Evolutionary conservation across 2,329 filamentous ascomycete genomes (phyloP).

Genomic region (Fusarium circinatum): DNA sequence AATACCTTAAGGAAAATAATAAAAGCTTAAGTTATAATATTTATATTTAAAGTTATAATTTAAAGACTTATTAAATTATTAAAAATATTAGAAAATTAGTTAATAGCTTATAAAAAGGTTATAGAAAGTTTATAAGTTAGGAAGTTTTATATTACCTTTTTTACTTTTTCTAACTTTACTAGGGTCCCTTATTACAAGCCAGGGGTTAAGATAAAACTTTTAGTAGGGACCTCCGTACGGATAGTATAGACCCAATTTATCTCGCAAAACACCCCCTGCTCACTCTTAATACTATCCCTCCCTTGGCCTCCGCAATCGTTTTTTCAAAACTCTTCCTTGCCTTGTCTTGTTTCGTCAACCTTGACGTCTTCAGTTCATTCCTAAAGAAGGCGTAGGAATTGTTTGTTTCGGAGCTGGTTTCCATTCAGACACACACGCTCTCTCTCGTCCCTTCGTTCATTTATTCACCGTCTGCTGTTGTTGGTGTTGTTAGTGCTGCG

Average conservation of each 20-base stretch:
- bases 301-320: constrained; percentile 14
- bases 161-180: too few relatives aligned
- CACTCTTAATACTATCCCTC: constrained; percentile 20
- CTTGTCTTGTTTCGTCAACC: constrained; percentile 21
- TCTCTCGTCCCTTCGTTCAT: neutral
- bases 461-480: constrained; percentile 1
- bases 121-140: too few relatives aligned
- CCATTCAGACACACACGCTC: neutral
- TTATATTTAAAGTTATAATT: too few relatives aligned
- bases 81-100: too few relatives aligned
- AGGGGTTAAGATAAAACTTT: too few relatives aligned
- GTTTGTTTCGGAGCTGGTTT: constrained; percentile 39
- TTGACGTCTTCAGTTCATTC: constrained; percentile 30
- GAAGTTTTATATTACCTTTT: too few relatives aligned
- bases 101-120: too few relatives aligned
- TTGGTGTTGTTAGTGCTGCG: neutral
- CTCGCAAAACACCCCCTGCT: constrained; percentile 12
- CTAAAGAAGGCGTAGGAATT: constrained; percentile 35
- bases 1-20: too few relatives aligned
- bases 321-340: constrained; percentile 25
- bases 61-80: too few relatives aligned
- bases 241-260: constrained; percentile 7
- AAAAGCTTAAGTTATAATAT: too few relatives aligned
- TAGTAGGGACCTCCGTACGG: too few relatives aligned
- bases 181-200: too few relatives aligned